Evolutionary conservation across 768 basidiomycete genomes (phyloP), one percentile per base, ranked within the genome.

Genomic region (Austroboletus eburneus): DNA sequence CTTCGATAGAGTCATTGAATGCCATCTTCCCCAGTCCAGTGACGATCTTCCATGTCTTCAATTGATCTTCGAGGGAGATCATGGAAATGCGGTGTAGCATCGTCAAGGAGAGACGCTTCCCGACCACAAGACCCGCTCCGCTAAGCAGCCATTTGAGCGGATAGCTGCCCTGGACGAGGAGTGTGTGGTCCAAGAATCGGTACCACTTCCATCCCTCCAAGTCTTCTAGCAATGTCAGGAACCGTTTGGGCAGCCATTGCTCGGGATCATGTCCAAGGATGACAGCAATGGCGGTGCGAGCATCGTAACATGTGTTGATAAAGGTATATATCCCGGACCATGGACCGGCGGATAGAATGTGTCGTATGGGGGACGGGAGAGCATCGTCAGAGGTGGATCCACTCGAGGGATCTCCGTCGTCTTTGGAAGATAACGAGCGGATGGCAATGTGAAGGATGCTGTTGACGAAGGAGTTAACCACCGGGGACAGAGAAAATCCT

Each of bases 21-120:
- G 73, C 81, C 66, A 75, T 80, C 59, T 78, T 64, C 22, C 80
- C 48, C 57, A 83, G 85, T 52, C 76, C 79, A 1, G 72, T 73
- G 0, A 66, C 58, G 17, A 78, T 65, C 13, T 51, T 46, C 52
- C 46, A 45, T 10, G 73, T 66, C 25, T 80, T 79, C 0, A 69
- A 64, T 16, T 74, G 74, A 6, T 63, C 59, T 2, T 76, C 75
- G 71, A 81, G 70, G 2, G 74, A 72, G 73, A 74, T 77, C 32
- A 77, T 36, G 8, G 72, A 76, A 9, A 73, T 25, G 46, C 77
- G 66, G 50, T 87, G 85, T 7, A 81, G 55, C 3, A 80, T 32
- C 5, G 69, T 82, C 0, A 83, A 85, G 5, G 75, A 58, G 13
- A 77, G 50, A 57, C 85, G 85, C 3, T 72, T 69, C 5, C 81